phyloP scores from a whole-genome alignment of 805 yeast genomes.

The Nadsonia fulvescens region DNA sequence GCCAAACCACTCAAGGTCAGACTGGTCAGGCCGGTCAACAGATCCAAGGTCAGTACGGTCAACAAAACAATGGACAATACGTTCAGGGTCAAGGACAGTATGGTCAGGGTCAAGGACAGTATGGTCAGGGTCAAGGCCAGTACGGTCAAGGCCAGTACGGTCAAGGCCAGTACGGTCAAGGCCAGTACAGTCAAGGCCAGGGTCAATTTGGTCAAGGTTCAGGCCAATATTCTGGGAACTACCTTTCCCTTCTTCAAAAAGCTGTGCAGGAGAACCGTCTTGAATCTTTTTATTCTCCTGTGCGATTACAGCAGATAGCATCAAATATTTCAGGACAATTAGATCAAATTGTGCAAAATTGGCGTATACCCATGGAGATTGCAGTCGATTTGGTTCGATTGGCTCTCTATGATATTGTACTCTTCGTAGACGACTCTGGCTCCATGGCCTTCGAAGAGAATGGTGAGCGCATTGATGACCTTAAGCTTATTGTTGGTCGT shows the following conservation, averaged over 20 bases:
- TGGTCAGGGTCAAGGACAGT: background rate
- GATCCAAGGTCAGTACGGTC: too few species aligned
- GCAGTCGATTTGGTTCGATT: constrained; percentile 16
- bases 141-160: constrained; percentile 7
- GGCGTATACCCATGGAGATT: constrained; percentile 16
- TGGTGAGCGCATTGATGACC: constrained; percentile 18
- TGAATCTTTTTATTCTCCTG: constrained; percentile 16
- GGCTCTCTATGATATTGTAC: constrained; percentile 17
- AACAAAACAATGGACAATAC: too few species aligned
- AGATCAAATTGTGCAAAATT: constrained; percentile 10
- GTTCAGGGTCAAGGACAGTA: constrained; percentile 1
- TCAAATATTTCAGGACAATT: constrained; percentile 10
- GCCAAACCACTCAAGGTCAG: too few species aligned
- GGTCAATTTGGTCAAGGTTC: constrained; percentile 6
- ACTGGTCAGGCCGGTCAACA: too few species aligned
- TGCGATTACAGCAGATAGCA: constrained; percentile 14
- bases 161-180: constrained; percentile 1
- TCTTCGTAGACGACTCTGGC: constrained; percentile 18
- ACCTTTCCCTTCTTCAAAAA: constrained; percentile 9
- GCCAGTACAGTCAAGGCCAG: too few species aligned
- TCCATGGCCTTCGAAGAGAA: constrained; percentile 19
- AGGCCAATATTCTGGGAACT: constrained; percentile 6
- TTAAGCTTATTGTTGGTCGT: constrained; percentile 15
- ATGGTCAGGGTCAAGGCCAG: constrained; percentile 5
- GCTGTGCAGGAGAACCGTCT: constrained; percentile 15